Evolutionary conservation across 768 basidiomycete species (phyloP), one percentile per base, ranked within the genome.

Genomic region (Mycena vitilis): DNA sequence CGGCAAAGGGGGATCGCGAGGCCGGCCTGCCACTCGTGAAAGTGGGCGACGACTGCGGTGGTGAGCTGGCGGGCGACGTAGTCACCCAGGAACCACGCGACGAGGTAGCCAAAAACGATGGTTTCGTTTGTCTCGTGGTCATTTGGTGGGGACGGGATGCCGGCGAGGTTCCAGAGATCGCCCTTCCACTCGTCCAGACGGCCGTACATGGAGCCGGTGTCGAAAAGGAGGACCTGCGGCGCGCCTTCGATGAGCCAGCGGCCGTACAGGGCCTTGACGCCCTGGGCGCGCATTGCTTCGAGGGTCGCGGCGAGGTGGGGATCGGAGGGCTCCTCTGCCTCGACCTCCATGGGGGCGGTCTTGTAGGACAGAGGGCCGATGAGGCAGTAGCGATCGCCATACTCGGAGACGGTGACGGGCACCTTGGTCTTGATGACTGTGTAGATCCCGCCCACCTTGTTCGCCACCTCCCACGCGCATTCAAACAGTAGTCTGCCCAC

Each of bases 371-470:
- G 89, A n/a, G 98, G 98, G 38, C 98, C 98, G 75, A 99, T 94
- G 78, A 99, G 90, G 73, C 91, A 94, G 84, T 97, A 98, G 76
- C 96, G 87, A 81, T 95, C 94, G 75, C 94, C 96, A 82, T 92
- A 99, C 81, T 99, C 98, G 63, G 90, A 89, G 77, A 96, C 93
- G 73, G 98, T 99, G 82, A 99, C 95, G 62, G 98, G 98, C 64
- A 98, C 96, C 78, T 99, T 99, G 58, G 98, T 99, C 84, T 98
- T 98, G 78, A 99, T 98, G 83, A 99, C 97, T 71, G 97, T 98
- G 87, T 98, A 98, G 81, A 98, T 98, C 69, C 97, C 97, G 73
- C 96, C 97, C 79, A 98, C 96, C 81, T 98, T 98, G 88, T 98
- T 98, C 40, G 93, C 96, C 74, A 98, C 96, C 83, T 98, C 96